Percentiles rank a stretch among this genome's conserved stretches.
These are phyloP conservation scores for Globisporangium nagaii DNA, from an alignment of 352 stramenopile species.

Conservation along the genomic window DNA sequence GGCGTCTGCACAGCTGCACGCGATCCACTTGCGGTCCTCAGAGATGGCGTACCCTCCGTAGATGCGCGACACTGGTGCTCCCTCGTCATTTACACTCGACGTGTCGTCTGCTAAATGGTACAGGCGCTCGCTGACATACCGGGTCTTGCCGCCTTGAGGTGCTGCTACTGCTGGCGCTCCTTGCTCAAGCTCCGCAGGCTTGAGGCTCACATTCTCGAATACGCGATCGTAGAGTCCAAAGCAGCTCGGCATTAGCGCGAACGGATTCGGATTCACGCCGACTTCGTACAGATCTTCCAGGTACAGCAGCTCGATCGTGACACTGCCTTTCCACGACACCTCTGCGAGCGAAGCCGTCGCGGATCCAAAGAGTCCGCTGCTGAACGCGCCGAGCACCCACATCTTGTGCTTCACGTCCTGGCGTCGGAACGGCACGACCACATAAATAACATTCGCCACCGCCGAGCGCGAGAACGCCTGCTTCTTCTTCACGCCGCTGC, in stretches of 20 bases:
- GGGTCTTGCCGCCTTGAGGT: constrained; percentile 11
- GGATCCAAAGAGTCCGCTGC: constrained; percentile 45
- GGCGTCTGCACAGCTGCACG: constrained; percentile 45
- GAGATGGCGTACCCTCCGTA: constrained; percentile 56
- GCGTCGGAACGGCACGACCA: constrained; percentile 61
- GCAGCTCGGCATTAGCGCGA: constrained; percentile 45
- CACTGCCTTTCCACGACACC: constrained; percentile 36
- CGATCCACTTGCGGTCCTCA: constrained; percentile 52
- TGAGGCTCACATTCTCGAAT: constrained; percentile 50
- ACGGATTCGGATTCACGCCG: constrained; percentile 51
- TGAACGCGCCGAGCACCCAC: constrained; percentile 63
- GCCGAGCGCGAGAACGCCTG: constrained; percentile 60
- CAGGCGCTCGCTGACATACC: constrained; percentile 54
- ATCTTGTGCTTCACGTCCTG: constrained; percentile 68
- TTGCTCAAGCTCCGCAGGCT: constrained; percentile 16
- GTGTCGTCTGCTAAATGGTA: constrained; percentile 41
- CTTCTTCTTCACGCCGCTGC: constrained; percentile 42
- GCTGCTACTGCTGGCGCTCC: not conserved
- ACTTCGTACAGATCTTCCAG: constrained; percentile 71
- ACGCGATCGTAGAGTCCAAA: constrained; percentile 69
- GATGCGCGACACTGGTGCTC: constrained; percentile 23
- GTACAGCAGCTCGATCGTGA: constrained; percentile 66
- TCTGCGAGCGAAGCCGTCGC: constrained; percentile 15
- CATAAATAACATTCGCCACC: constrained; percentile 60
- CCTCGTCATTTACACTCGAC: constrained; percentile 1